Evolutionary conservation across 208 protist species (phyloP).

Genomic region (Trypanosoma cruzi): DNA sequence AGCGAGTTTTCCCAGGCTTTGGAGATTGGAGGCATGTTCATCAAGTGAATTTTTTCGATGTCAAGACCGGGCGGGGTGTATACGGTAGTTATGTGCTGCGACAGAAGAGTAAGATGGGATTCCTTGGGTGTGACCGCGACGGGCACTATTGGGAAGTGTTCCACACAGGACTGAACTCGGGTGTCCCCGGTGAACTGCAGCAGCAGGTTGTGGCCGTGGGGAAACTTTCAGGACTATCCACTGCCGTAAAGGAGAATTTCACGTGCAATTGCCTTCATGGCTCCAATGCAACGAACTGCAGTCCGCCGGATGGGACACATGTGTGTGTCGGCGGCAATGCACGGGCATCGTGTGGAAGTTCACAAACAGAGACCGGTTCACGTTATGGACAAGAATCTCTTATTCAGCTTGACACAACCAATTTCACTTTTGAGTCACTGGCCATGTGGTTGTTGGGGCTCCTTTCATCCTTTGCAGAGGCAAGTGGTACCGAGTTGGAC

Average conservation of each 20-base stretch:
- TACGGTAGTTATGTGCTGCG: conserved; percentile 24
- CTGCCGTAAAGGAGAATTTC: background rate
- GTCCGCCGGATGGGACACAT: background rate
- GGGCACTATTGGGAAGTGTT: conserved; percentile 34
- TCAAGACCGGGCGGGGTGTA: conserved; percentile 17
- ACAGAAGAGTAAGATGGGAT: conserved; percentile 28
- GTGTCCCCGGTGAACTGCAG: background rate
- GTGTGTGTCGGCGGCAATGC: background rate
- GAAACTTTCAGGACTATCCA: background rate
- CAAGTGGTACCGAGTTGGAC: conserved; percentile 26
- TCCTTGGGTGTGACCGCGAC: conserved; percentile 28
- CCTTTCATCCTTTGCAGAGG: conserved; percentile 61
- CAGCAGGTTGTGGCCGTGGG: conserved; percentile 16
- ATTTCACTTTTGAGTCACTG: conserved; percentile 37
- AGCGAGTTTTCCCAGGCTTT: conserved; percentile 17
- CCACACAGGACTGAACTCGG: background rate
- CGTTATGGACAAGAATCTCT: background rate
- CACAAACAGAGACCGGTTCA: background rate
- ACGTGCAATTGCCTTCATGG: background rate
- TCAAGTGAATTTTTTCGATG: conserved; percentile 27
- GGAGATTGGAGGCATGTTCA: conserved; percentile 16
- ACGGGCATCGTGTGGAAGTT: background rate
- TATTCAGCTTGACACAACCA: conserved; percentile 10
- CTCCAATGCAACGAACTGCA: background rate
- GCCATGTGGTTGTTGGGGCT: conserved; percentile 64